phyloP scores from a whole-genome alignment of 2,329 filamentous ascomycete species.

The Daldinia sp. region DNA sequence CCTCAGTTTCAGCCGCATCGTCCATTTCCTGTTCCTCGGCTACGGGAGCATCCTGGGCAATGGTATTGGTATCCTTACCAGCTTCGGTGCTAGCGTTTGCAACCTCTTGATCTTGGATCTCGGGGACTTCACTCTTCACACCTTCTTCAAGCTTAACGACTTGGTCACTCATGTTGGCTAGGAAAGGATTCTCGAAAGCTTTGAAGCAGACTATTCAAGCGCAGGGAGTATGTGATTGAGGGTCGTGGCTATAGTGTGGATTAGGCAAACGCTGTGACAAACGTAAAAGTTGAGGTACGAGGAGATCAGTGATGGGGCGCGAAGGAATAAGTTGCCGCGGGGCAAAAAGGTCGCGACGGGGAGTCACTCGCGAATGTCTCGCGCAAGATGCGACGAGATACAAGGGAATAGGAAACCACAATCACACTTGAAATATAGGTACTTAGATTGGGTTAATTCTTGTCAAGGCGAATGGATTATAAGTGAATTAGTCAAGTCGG shows the following conservation, averaged over 20 bases:
- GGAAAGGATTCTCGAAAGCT: neutral
- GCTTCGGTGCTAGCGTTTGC: slow-evolving; percentile 18
- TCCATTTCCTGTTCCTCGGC: slow-evolving; percentile 6
- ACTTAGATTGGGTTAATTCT: neutral
- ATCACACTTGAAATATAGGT: neutral
- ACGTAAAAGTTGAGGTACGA: neutral
- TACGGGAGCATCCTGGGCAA: slow-evolving; percentile 2
- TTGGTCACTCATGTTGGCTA: slow-evolving; percentile 47
- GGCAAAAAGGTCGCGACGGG: slow-evolving; percentile 31
- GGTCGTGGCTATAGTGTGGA: too few relatives aligned
- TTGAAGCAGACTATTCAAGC: neutral
- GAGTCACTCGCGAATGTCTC: slow-evolving; percentile 21
- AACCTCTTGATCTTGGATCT: slow-evolving; percentile 2
- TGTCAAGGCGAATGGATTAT: neutral
- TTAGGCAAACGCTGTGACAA: neutral
- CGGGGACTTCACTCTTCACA: slow-evolving; percentile 18
- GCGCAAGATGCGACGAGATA: slow-evolving; percentile 7
- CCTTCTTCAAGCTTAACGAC: slow-evolving; percentile 53
- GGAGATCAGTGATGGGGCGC: neutral
- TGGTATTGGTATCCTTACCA: slow-evolving; percentile 9
- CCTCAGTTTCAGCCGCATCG: slow-evolving; percentile 34
- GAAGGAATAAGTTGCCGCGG: slow-evolving; percentile 17
- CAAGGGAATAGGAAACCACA: neutral
- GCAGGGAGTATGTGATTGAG: neutral
- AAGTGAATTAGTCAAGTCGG: neutral